Conservation (phyloP, 192 early-diverging fungal genomes). For the Rhizophlyctis rosea region DNA sequence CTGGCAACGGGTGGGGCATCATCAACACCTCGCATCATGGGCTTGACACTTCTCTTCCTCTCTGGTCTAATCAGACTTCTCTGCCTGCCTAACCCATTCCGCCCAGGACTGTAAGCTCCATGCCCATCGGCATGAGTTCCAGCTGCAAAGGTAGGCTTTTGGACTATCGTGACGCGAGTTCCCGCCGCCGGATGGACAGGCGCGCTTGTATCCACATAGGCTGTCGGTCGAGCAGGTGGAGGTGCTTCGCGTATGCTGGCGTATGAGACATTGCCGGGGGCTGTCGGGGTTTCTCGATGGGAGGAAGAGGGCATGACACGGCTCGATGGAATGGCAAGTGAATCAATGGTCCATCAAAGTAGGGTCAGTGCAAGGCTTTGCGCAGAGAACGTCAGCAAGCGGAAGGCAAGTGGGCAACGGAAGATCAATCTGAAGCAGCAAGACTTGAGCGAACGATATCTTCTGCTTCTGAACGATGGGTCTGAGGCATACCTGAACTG, state of each 20-base stretch:
- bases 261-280: too few relatives aligned
- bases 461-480: too few relatives aligned
- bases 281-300: too few relatives aligned
- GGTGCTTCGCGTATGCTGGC: not conserved
- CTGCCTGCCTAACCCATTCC: not conserved
- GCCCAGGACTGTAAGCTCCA: not conserved
- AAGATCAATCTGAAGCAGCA: too few relatives aligned
- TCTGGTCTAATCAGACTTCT: constrained; percentile 11
- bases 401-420: too few relatives aligned
- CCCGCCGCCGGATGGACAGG: not conserved
- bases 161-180: not conserved
- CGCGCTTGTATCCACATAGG: not conserved
- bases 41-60: constrained; percentile 6
- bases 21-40: constrained; percentile 6
- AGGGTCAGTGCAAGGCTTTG: too few relatives aligned
- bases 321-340: too few relatives aligned
- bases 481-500: too few relatives aligned
- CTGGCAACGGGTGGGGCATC: constrained; percentile 12
- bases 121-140: not conserved
- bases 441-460: too few relatives aligned
- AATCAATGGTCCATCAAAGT: too few relatives aligned
- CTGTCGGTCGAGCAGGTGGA: not conserved
- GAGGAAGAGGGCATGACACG: too few relatives aligned
- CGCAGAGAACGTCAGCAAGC: too few relatives aligned
- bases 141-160: not conserved